Conservation (phyloP, 495 filamentous ascomycete genomes). For the Copromyces sp. region DNA sequence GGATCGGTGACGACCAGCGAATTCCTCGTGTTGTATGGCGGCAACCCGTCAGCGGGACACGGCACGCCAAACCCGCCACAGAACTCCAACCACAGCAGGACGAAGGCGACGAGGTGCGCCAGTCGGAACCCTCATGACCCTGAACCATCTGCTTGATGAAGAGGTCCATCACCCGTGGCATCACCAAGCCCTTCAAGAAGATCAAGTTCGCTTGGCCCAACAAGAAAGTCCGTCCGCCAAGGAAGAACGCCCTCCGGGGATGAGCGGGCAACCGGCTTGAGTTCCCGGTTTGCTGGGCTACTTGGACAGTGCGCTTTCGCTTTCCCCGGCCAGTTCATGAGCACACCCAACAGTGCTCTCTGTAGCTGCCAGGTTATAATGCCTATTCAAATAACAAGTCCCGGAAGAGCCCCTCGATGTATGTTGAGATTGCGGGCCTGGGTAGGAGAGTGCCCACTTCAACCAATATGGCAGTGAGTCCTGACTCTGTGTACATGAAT, state of each 20-base stretch:
- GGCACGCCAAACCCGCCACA: constrained; percentile 23
- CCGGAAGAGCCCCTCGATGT: neutral
- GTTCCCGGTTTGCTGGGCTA: too few species aligned
- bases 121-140: constrained; percentile 26
- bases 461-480: neutral
- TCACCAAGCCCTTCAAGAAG: constrained; percentile 70
- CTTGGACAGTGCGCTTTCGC: neutral
- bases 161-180: constrained; percentile 96
- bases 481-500: too few species aligned
- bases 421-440: neutral
- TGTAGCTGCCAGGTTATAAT: neutral
- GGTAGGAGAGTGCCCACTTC: neutral
- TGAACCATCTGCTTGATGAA: constrained; percentile 55
- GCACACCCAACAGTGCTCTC: neutral
- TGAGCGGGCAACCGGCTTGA: neutral
- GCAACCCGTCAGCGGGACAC: constrained; percentile 93
- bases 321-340: neutral
- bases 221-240: constrained; percentile 48
- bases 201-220: constrained; percentile 56
- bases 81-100: constrained; percentile 24
- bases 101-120: constrained; percentile 44
- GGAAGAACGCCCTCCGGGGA: neutral
- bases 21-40: constrained; percentile 91
- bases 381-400: neutral
- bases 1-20: constrained; percentile 64